These are phyloP conservation scores for Neopestalotiopsis rosae DNA, from an alignment of 2,329 filamentous ascomycete species.

Conservation along the genomic window DNA sequence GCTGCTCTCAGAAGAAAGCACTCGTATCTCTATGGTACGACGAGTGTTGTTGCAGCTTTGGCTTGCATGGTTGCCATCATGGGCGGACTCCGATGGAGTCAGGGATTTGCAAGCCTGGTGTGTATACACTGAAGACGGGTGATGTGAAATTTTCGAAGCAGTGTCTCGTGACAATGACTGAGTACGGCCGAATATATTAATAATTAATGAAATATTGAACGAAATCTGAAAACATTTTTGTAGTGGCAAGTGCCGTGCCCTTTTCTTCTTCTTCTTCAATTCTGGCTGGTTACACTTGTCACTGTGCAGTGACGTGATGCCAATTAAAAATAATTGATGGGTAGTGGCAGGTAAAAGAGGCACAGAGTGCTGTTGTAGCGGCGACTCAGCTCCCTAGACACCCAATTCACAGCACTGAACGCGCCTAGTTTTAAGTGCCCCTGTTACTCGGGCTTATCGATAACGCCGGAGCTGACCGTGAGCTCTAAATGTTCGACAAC, in stretches of 20 bases:
- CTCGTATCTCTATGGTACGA: constrained; percentile 71
- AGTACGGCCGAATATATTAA: background rate
- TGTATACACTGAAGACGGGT: constrained; percentile 35
- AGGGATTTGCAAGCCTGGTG: constrained; percentile 53
- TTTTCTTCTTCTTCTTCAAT: background rate
- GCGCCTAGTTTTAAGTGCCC: no score
- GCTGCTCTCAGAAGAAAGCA: constrained; percentile 49
- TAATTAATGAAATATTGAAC: background rate
- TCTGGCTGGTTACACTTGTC: background rate
- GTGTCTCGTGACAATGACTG: background rate
- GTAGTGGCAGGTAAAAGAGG: no score
- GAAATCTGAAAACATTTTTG: background rate
- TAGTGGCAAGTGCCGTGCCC: background rate
- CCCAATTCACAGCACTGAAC: no score
- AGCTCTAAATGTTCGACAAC: constrained; percentile 12
- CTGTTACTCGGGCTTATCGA: constrained; percentile 3
- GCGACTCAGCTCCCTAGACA: no score
- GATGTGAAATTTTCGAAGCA: background rate
- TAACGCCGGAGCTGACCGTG: constrained; percentile 6
- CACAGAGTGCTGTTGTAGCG: no score
- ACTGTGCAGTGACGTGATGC: background rate
- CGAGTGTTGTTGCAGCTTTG: constrained; percentile 65
- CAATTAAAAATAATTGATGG: no score
- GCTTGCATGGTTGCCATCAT: constrained; percentile 71
- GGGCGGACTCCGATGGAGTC: constrained; percentile 76